Evolutionary conservation across 208 protist species (phyloP), one percentile per base, ranked within the genome.

Genomic region (Endotrypanum monterogeii): DNA sequence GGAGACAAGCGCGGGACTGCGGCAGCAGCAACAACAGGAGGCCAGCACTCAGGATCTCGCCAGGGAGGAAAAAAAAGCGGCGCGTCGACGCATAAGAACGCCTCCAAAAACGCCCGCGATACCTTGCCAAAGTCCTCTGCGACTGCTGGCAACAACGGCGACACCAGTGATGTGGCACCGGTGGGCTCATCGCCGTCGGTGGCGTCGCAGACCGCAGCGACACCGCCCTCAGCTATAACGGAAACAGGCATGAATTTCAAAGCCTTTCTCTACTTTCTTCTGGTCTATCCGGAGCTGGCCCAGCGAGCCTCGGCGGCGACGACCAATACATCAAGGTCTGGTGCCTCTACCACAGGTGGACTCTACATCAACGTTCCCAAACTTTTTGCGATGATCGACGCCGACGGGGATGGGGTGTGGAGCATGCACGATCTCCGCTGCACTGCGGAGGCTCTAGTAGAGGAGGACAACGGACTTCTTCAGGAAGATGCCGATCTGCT

Each of bases 261-360:
- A 3, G 56, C 76, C n/a, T 95, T 95, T 54, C 54, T 95, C 16
- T 90, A 84, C 74, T 84, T 95, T 46, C 69, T 95, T 28, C 74
- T 86, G 46, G 61, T 80, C 11, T 71, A 71, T 35, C 76, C 76
- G 9, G 67, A 72, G 5, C 32, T 80, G 25, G 62, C 63, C n/a
- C 70, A 72, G 62, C 76, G 67, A 50, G 23, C 66, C 28, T 69
- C 58, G 18, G 46, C 11, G 20, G 44, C 50, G 9, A 62, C 68
- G 14, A 18, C 46, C 1, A 68, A 12, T 11, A 32, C 76, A 12
- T 62, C 67, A 9, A 65, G 39, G 41, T 68, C 25, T 20, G 70
- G 61, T 77, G 74, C 51, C 46, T 74, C 51, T 80, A 39, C 52
- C 4, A 28, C 12, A n/a, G 65, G 30, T 16, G 61, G 46, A 9